A percentile compares a stretch with the other conserved stretches of the same genome.
These are phyloP conservation scores for Ramaria rubella DNA, from an alignment of 768 basidiomycete genomes.

Conservation along the genomic window DNA sequence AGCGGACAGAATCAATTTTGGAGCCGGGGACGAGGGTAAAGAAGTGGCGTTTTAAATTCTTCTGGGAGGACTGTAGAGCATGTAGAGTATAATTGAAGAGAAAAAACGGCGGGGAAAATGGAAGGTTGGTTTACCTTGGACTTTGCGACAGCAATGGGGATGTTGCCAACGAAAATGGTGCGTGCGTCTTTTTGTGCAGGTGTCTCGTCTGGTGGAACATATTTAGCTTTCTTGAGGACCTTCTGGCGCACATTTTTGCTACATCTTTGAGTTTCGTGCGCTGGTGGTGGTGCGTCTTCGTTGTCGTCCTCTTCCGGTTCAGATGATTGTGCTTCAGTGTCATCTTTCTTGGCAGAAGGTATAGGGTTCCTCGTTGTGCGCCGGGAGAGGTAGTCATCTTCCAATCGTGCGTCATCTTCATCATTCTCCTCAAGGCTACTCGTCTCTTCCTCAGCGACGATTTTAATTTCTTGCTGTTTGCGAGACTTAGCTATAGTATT, in stretches of 20 bases:
- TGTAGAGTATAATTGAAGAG: neutral
- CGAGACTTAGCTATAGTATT: no score
- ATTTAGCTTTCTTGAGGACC: constrained; percentile 35
- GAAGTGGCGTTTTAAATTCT: constrained; percentile 72
- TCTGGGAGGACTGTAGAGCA: constrained; percentile 54
- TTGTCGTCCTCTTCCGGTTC: constrained; percentile 20
- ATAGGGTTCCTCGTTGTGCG: neutral
- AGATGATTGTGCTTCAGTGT: neutral
- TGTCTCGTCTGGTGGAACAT: constrained; percentile 64
- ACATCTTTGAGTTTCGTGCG: constrained; percentile 3
- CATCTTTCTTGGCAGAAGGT: neutral
- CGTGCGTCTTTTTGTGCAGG: constrained; percentile 65
- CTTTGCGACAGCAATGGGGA: constrained; percentile 69
- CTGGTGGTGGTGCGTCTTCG: constrained; percentile 22
- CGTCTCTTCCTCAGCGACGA: neutral
- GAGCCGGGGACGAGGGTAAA: constrained; percentile 62
- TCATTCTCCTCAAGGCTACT: neutral
- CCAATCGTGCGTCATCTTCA: neutral
- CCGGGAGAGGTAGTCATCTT: neutral
- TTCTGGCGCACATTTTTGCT: constrained; percentile 24
- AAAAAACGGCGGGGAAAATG: neutral
- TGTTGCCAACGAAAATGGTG: constrained; percentile 89
- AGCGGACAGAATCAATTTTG: constrained; percentile 88
- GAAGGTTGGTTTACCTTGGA: constrained; percentile 68
- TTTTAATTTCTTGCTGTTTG: neutral